phyloP scores from a whole-genome alignment of 805 yeast genomes.

The Lachancea nothofagi region DNA sequence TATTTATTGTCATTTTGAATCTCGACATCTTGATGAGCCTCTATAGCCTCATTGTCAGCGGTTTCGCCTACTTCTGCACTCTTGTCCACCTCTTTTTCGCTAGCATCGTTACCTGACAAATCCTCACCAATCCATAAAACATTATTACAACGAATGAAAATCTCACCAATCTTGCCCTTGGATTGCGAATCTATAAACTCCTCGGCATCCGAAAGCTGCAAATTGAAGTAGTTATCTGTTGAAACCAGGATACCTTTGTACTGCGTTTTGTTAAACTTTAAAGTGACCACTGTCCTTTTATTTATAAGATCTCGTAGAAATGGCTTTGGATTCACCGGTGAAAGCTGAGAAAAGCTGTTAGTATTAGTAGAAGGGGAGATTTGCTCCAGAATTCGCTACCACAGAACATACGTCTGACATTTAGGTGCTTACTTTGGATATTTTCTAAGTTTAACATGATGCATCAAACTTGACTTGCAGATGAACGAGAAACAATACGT shows the following conservation, averaged over 20 bases:
- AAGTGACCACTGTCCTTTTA: constrained; percentile 63
- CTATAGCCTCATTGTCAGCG: too few relatives aligned
- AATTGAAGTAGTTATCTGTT: constrained; percentile 88
- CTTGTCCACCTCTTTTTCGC: not conserved
- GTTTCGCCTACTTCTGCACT: not conserved
- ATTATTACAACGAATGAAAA: constrained; percentile 86
- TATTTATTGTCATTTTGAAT: too few relatives aligned
- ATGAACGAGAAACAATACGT: too few relatives aligned
- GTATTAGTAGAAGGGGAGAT: not conserved
- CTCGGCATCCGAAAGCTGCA: constrained; percentile 62
- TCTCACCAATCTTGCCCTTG: constrained; percentile 60
- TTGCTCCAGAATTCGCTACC: not conserved
- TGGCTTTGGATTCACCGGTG: constrained; percentile 86
- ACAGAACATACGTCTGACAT: constrained; percentile 6
- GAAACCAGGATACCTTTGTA: constrained; percentile 74
- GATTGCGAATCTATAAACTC: constrained; percentile 45
- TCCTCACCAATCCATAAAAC: constrained; percentile 66
- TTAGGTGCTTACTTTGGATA: not conserved
- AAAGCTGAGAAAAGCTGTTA: constrained; percentile 28
- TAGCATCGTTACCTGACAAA: not conserved
- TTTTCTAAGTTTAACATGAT: too few relatives aligned
- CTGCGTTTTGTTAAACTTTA: constrained; percentile 88
- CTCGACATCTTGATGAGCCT: too few relatives aligned
- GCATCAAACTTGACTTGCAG: too few relatives aligned
- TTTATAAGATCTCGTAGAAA: constrained; percentile 72